A percentile compares a stretch with the other conserved stretches of the same genome.
Evolutionary conservation across 257 asterid genomes (phyloP).

Genomic region (Nicotiana knightiana): DNA sequence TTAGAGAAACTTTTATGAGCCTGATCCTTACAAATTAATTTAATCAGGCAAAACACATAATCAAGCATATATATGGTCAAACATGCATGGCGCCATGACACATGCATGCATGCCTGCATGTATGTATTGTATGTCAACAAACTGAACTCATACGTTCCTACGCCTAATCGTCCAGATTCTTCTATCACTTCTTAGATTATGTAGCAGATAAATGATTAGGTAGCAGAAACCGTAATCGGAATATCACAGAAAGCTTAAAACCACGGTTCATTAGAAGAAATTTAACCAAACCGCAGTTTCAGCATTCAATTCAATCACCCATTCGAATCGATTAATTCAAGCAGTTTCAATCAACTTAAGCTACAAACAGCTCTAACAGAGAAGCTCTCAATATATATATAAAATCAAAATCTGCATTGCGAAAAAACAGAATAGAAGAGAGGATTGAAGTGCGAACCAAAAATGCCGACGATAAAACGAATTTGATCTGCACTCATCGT

Average conservation of each 20-base stretch:
- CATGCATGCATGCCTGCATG: background rate
- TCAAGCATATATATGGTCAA: background rate
- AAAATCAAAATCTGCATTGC: background rate
- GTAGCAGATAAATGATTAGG: background rate
- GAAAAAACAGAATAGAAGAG: background rate
- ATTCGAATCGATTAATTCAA: background rate
- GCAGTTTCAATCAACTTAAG: background rate
- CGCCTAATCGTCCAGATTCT: background rate
- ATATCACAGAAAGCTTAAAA: background rate
- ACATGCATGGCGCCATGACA: background rate
- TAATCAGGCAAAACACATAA: background rate
- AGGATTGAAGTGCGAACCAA: background rate
- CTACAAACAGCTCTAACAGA: background rate
- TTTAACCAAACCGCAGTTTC: background rate
- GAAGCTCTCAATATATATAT: background rate
- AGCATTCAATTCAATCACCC: background rate
- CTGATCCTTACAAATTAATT: background rate
- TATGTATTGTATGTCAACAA: background rate
- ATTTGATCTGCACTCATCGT: background rate
- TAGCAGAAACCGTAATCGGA: too few species aligned
- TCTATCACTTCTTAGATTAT: background rate
- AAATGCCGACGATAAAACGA: constrained; percentile 10
- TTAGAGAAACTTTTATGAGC: background rate
- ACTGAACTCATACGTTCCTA: background rate
- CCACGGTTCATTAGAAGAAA: background rate